These are phyloP conservation scores for Picea abies DNA, from an alignment of 83 land plant species.

Conservation along the genomic window DNA sequence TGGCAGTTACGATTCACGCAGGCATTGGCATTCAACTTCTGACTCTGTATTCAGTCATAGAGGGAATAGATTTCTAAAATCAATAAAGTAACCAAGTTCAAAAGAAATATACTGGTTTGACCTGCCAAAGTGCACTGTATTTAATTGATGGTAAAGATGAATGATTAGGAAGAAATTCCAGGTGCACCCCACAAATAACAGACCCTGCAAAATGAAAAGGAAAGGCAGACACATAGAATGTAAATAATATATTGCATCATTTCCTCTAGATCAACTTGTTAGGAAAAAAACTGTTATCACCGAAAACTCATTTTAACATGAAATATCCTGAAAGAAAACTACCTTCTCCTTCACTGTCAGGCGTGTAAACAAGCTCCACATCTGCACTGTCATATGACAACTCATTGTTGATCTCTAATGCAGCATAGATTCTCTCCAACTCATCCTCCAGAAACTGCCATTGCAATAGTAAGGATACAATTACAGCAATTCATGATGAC, in stretches of 20 bases:
- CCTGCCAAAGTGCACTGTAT: slow-evolving; percentile 43
- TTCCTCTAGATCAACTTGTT: background rate
- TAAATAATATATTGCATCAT: background rate
- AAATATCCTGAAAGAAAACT: background rate
- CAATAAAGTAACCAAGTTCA: background rate
- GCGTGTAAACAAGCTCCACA: slow-evolving; percentile 16
- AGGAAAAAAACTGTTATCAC: background rate
- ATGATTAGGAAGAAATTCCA: slow-evolving; percentile 50
- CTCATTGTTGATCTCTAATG: too few species aligned
- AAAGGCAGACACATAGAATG: background rate
- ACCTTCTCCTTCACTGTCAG: slow-evolving; percentile 51
- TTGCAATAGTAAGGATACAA: too few species aligned
- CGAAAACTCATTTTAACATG: background rate
- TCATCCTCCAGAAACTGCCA: too few species aligned
- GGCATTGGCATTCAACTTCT: background rate
- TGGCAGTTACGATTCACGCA: background rate
- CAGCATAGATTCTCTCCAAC: too few species aligned
- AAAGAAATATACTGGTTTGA: background rate
- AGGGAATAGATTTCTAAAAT: background rate
- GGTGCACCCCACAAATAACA: slow-evolving; percentile 47
- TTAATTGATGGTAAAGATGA: slow-evolving; percentile 25
- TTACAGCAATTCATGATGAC: too few species aligned
- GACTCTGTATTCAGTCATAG: background rate
- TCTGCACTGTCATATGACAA: too few species aligned
- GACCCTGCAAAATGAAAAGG: slow-evolving; percentile 23